Percentiles rank a stretch among this genome's conserved stretches.
These are phyloP conservation scores for Sarocladium kiliense DNA, from an alignment of 2,329 filamentous ascomycete genomes.

Conservation along the genomic window DNA sequence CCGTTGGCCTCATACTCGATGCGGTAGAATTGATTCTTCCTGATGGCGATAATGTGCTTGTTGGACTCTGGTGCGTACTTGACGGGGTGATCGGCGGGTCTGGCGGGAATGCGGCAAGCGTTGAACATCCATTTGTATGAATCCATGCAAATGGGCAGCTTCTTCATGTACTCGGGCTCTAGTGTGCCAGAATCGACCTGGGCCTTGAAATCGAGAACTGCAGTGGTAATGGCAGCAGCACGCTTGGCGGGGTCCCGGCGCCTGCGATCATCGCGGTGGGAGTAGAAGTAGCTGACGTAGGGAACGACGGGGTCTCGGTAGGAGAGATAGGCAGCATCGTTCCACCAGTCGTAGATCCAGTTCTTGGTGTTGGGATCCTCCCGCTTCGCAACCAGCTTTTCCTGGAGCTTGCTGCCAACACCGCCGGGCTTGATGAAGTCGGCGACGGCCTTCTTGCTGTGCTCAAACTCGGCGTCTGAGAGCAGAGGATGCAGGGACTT, in stretches of 20 bases:
- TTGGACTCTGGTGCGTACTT: slow-evolving; percentile 73
- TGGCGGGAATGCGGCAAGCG: slow-evolving; percentile 75
- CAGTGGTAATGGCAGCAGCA: slow-evolving; percentile 82
- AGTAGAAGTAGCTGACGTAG: slow-evolving; percentile 99
- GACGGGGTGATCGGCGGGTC: slow-evolving; percentile 73
- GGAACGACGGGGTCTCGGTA: slow-evolving; percentile 96
- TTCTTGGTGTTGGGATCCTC: slow-evolving; percentile 81
- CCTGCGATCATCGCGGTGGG: slow-evolving; percentile 86
- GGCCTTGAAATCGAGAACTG: slow-evolving; percentile 88
- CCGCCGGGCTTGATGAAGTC: slow-evolving; percentile 88
- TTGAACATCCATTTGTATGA: slow-evolving; percentile 99
- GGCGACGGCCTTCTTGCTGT: slow-evolving; percentile 75
- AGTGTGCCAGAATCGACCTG: slow-evolving; percentile 77
- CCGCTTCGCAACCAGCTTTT: slow-evolving; percentile 74
- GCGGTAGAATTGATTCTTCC: slow-evolving; percentile 98
- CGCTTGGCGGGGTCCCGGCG: slow-evolving; percentile 86
- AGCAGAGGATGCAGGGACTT: slow-evolving; percentile 75
- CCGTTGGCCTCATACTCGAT: slow-evolving; percentile 75
- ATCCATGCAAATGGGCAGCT: slow-evolving; percentile 95
- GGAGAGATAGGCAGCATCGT: slow-evolving; percentile 82
- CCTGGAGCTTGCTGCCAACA: slow-evolving; percentile 76
- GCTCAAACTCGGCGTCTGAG: slow-evolving; percentile 60
- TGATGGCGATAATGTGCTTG: slow-evolving; percentile 82
- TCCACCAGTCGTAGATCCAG: slow-evolving; percentile 99
- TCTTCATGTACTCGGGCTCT: slow-evolving; percentile 99